phyloP scores from a whole-genome alignment of 2,329 filamentous ascomycete species.

The Aquanectria penicillioides region DNA sequence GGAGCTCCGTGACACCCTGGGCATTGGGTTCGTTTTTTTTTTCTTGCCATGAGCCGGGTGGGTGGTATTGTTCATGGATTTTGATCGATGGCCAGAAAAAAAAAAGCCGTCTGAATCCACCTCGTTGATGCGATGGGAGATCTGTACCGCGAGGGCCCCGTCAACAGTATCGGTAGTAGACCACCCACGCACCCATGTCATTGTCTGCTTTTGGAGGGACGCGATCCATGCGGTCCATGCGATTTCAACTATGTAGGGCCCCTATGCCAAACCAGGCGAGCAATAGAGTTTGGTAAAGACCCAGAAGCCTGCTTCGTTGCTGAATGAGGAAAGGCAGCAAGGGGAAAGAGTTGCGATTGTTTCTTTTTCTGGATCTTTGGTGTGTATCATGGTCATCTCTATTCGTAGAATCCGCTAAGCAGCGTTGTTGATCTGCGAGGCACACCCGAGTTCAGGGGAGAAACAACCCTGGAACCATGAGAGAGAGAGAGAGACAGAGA shows the following conservation, averaged over 20 bases:
- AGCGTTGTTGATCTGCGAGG: too few relatives aligned
- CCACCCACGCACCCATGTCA: not conserved
- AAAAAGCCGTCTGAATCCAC: not conserved
- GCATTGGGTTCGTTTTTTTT: not conserved
- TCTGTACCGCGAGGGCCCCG: constrained; percentile 8
- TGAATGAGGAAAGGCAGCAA: constrained; percentile 9
- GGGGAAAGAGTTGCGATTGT: too few relatives aligned
- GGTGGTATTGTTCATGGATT: not conserved
- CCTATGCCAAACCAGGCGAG: constrained; percentile 1
- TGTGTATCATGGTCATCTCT: not conserved
- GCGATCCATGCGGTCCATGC: constrained; percentile 12
- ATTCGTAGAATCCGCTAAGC: too few relatives aligned
- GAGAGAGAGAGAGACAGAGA: too few relatives aligned
- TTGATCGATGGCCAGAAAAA: not conserved
- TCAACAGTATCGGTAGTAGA: too few relatives aligned
- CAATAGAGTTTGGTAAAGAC: not conserved
- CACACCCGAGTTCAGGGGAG: too few relatives aligned
- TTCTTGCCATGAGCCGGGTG: not conserved
- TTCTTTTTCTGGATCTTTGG: constrained; percentile 12
- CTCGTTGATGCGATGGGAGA: constrained; percentile 5
- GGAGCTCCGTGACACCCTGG: not conserved
- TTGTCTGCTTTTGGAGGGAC: not conserved
- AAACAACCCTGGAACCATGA: too few relatives aligned
- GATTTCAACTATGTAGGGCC: constrained; percentile 1
- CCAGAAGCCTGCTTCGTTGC: not conserved